These are phyloP conservation scores for Boechera stricta DNA, from an alignment of 345 rosid species.

Conservation along the genomic window DNA sequence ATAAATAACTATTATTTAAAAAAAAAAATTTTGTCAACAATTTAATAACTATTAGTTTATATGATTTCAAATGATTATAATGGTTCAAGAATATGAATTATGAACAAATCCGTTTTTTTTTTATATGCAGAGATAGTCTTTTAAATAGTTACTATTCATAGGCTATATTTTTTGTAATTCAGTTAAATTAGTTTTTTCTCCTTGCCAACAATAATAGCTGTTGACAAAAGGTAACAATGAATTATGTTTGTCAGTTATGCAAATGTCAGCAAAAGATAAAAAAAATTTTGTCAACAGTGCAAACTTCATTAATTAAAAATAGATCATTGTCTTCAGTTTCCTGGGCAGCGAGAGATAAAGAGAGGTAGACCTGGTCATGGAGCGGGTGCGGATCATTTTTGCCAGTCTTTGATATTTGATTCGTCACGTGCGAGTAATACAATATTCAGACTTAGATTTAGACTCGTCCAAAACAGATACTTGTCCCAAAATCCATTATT, in stretches of 20 bases:
- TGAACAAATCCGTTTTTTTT: neutral
- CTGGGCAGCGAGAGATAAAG: too few species aligned
- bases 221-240: conserved; percentile 16
- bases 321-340: too few species aligned
- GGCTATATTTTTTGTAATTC: neutral
- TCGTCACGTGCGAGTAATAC: too few species aligned
- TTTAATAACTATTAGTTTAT: neutral
- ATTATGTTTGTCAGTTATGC: neutral
- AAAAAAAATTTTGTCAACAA: too few species aligned
- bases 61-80: neutral
- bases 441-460: too few species aligned
- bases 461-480: too few species aligned
- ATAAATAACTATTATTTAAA: neutral
- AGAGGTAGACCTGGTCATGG: too few species aligned
- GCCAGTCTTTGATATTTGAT: too few species aligned
- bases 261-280: neutral
- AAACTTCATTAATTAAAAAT: too few species aligned
- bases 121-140: neutral
- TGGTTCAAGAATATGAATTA: neutral
- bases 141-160: neutral
- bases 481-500: too few species aligned
- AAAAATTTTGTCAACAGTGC: neutral
- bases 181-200: neutral
- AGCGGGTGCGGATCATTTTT: too few species aligned
- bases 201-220: neutral